Evolutionary conservation across 2,329 filamentous ascomycete species (phyloP), one percentile per base, ranked within the genome.

Genomic region (Emmonsiellopsis sp.): DNA sequence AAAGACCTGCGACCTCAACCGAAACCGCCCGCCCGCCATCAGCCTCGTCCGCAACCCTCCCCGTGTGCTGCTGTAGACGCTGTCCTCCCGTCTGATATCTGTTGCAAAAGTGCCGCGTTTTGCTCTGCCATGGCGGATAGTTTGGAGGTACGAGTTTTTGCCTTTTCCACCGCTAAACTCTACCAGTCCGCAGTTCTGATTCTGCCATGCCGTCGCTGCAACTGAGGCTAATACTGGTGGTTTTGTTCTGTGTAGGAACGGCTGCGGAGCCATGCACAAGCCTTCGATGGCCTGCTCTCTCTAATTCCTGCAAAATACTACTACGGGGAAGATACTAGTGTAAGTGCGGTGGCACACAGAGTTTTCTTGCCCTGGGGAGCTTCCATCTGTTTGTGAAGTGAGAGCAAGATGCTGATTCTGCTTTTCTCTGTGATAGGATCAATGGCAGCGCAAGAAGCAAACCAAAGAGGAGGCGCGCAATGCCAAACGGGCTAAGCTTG

Each of bases 361-460:
- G 13, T 36, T 7, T 27, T 7, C 21, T 5, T 32, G 7, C 10
- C n/a, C 40, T 13, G 27, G 9, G 2, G 36, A 9, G 9, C 10
- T 39, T 14, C 34, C 36, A 5, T 31, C 46, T 33, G 11, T 8
- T 31, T 14, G 17, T 11, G 9, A 21, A 14, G 17, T 39, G 14
- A 11, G 13, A 49, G 9, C 36, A 27, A 5, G 5, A 51, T 54
- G 39, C 55, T 52, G 49, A 40, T 48, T 53, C 13, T 55, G 43
- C 43, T 14, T 52, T 55, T 52, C 42, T 55, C 44, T 56, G 52
- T 49, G 60, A 57, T 65, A 95, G 89, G 87, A 93, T 63, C 89
- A 96, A 84, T 95, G 90, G 89, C 84, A 85, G 69, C 86, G 86
- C 66, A 95, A 93, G 74, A 97, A 97, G 76, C 91, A 97, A 74